A percentile compares a stretch with the other conserved stretches of the same genome.
Conservation (phyloP, 1,284 basidiomycete species). For the Leucoagaricus sp. region DNA sequence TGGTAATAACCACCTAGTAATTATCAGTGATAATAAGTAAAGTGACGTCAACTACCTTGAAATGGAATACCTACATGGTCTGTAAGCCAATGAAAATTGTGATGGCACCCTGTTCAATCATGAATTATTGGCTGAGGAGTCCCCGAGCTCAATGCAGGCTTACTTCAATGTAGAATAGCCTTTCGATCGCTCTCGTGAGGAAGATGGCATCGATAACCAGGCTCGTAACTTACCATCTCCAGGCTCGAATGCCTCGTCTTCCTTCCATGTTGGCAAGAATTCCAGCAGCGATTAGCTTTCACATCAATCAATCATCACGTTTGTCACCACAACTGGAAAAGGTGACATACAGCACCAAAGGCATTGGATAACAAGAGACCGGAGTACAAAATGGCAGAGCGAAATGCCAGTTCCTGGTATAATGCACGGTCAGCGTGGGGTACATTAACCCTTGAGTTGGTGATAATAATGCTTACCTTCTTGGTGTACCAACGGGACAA, state of each 20-base stretch:
- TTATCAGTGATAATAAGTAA: background rate
- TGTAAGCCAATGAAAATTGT: conserved; percentile 57
- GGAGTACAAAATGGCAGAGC: conserved; percentile 69
- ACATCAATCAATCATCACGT: conserved; percentile 10
- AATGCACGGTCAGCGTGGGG: background rate
- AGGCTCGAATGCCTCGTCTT: conserved; percentile 64
- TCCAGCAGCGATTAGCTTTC: conserved; percentile 65
- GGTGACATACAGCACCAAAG: conserved; percentile 67
- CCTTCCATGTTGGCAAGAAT: conserved; percentile 73
- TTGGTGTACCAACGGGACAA: conserved; percentile 69
- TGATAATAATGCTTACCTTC: conserved; percentile 38
- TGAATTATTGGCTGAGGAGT: too few species aligned
- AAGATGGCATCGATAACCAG: too few species aligned
- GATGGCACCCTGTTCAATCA: conserved; percentile 57
- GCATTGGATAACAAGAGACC: conserved; percentile 77
- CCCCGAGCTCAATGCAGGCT: too few species aligned
- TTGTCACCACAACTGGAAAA: too few species aligned
- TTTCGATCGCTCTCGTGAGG: conserved; percentile 20
- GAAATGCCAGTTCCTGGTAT: conserved; percentile 61
- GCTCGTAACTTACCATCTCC: conserved; percentile 64
- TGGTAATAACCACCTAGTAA: conserved; percentile 49
- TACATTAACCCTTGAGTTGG: background rate
- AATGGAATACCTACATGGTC: conserved; percentile 44
- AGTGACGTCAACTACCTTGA: background rate
- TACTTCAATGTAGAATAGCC: conserved; percentile 67